Base-by-base conservation (phyloP, 2,329 filamentous ascomycete species). In the Parascedosporium putredinis region DNA sequence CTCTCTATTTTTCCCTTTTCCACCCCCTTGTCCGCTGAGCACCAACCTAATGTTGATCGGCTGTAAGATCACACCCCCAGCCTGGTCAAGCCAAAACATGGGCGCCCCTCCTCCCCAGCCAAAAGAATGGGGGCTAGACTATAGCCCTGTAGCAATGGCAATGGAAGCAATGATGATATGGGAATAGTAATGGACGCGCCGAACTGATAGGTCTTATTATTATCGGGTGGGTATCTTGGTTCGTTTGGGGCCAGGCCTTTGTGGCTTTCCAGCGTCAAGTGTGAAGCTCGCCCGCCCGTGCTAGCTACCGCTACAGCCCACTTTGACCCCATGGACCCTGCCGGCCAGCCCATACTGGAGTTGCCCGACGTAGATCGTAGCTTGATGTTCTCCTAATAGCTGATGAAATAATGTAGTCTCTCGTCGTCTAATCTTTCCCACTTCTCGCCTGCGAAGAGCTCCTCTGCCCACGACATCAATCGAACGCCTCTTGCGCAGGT, bases 31-130 rank as follows among this genome's bases (percentile, higher is more conserved):
- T n/a, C n/a, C n/a, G n/a, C n/a, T n/a, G n/a, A 25, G 45, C 24
- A 16, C 29, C 14, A 16, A 45, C 25, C 16, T 27, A 45, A 14
- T 27, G 45, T 31, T 33, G 45, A 47, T 47, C 45, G 18, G 16
- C 22, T 47, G 45, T 40, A 38, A 40, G 45, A 47, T 47, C 45
- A 22, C 33, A 47, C n/a, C 31, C n/a, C 14, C 20, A 10, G 20
- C 45, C 27, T 36, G 31, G 45, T 20, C 45, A 31, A 25, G 31
- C 14, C 31, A 47, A 47, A 47, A 47, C 45, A 47, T 10, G 31
- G n/a, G n/a, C n/a, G n/a, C n/a, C n/a, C n/a, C n/a, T n/a, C 10
- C 38, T 16, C 38, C 20, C 18, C 16, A 47, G 45, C 29, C n/a
- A 47, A 33, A 23, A 33, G 22, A 18, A 14, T 25, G 29, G 45